Evolutionary conservation across 495 filamentous ascomycete genomes (phyloP).

Genomic region (Annulohypoxylon nitens): DNA sequence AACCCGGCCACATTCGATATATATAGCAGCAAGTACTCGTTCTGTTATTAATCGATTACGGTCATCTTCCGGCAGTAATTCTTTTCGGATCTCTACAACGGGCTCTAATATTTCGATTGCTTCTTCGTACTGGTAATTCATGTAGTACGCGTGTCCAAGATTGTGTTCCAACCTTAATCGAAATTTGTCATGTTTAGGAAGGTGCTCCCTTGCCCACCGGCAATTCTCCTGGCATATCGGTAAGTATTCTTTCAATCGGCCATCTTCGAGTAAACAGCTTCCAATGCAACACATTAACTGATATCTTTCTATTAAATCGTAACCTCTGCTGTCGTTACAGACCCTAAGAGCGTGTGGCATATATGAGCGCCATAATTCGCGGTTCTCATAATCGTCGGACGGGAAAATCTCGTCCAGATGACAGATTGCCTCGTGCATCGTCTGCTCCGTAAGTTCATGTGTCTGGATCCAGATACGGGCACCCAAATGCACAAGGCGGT

Average conservation of each 20-base stretch:
- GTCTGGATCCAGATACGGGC: slow-evolving; percentile 54
- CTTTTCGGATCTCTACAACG: slow-evolving; percentile 23
- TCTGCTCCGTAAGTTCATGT: neutral
- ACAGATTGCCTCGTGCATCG: neutral
- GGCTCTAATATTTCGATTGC: slow-evolving; percentile 43
- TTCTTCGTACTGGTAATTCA: neutral
- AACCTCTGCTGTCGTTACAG: slow-evolving; percentile 26
- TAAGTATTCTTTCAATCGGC: slow-evolving; percentile 53
- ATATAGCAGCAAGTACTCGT: neutral
- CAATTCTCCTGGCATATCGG: slow-evolving; percentile 36
- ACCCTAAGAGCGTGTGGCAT: slow-evolving; percentile 50
- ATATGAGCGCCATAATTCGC: slow-evolving; percentile 44
- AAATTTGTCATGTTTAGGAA: slow-evolving; percentile 10
- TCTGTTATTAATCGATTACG: neutral
- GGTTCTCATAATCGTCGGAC: slow-evolving; percentile 6
- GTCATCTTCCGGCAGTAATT: neutral
- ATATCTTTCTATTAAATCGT: slow-evolving; percentile 29
- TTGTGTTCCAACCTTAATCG: neutral
- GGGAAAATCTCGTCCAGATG: slow-evolving; percentile 45
- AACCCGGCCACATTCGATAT: neutral
- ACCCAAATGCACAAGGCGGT: slow-evolving; percentile 63
- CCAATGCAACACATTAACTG: slow-evolving; percentile 35
- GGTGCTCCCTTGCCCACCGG: slow-evolving; percentile 37
- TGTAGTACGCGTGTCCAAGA: neutral
- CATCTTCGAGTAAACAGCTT: slow-evolving; percentile 36